Conservation (phyloP, 139 green algal species). For the Penium margaritaceum region DNA sequence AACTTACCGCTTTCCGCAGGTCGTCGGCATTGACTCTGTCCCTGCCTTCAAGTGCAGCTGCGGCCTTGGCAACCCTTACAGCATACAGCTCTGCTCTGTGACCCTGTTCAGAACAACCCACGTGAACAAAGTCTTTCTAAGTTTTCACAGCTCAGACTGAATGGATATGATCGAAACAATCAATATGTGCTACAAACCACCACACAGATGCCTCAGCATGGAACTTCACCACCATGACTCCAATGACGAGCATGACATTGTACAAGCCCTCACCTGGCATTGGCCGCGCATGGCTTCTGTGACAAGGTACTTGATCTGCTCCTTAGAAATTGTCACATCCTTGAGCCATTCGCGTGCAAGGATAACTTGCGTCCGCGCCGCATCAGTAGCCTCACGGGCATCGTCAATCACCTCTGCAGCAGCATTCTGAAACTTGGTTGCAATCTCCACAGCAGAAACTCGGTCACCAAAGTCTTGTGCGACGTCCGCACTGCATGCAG, state of each 20-base stretch:
- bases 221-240: too few species aligned
- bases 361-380: constrained; percentile 69
- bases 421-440: constrained; percentile 43
- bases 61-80: constrained; percentile 69
- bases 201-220: too few species aligned
- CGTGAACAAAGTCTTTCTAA: too few species aligned
- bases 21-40: constrained; percentile 84
- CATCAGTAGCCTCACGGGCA: constrained; percentile 75
- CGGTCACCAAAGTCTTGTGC: constrained; percentile 33
- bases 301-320: constrained; percentile 90
- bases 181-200: too few species aligned
- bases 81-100: constrained; percentile 95
- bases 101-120: too few species aligned
- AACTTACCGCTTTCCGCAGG: constrained; percentile 70
- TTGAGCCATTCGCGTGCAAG: constrained; percentile 92
- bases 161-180: too few species aligned
- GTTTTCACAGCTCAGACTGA: too few species aligned
- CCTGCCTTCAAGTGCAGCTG: constrained; percentile 76
- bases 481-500: constrained; percentile 46
- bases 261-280: constrained; percentile 53
- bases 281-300: constrained; percentile 76
- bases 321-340: constrained; percentile 76
- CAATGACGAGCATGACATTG: too few species aligned
- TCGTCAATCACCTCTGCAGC: constrained; percentile 56
- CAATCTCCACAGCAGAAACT: constrained; percentile 40